A percentile compares a stretch with the other conserved stretches of the same genome.
These are phyloP conservation scores for Pulicaria dysenterica DNA, from an alignment of 129 eudicot genomes.

Conservation along the genomic window DNA sequence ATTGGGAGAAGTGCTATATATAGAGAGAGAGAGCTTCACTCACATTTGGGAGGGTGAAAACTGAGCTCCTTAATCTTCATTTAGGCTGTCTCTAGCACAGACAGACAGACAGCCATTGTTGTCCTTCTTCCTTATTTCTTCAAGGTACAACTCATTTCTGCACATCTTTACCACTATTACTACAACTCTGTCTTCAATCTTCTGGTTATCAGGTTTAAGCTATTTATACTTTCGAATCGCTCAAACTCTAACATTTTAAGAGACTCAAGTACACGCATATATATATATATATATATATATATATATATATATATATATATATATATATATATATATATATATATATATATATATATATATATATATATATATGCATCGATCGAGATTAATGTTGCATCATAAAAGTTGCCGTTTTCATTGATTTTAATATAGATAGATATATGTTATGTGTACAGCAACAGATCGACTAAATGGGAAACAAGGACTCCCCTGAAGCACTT, in stretches of 20 bases:
- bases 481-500: slow-evolving; percentile 41
- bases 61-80: slow-evolving; percentile 21
- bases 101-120: not conserved
- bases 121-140: not conserved
- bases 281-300: not conserved
- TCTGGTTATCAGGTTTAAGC: not conserved
- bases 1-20: slow-evolving; percentile 27
- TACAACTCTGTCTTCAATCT: not conserved
- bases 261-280: slow-evolving; percentile 16
- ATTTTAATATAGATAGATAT: not conserved
- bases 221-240: not conserved
- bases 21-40: not conserved
- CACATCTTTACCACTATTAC: slow-evolving; percentile 9
- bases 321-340: not conserved
- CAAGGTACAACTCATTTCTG: slow-evolving; percentile 26
- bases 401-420: not conserved
- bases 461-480: slow-evolving; percentile 42
- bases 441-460: slow-evolving; percentile 1
- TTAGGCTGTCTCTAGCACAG: not conserved
- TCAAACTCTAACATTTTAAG: slow-evolving; percentile 11
- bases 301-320: slow-evolving; percentile 3
- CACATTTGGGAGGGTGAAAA: slow-evolving; percentile 28
- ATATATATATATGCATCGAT: slow-evolving; percentile 1
- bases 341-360: not conserved
- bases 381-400: not conserved